Percentiles rank a stretch among this genome's conserved stretches.
Evolutionary conservation across 2,329 filamentous ascomycete species (phyloP).

Genomic region (Nothophoma quercina): DNA sequence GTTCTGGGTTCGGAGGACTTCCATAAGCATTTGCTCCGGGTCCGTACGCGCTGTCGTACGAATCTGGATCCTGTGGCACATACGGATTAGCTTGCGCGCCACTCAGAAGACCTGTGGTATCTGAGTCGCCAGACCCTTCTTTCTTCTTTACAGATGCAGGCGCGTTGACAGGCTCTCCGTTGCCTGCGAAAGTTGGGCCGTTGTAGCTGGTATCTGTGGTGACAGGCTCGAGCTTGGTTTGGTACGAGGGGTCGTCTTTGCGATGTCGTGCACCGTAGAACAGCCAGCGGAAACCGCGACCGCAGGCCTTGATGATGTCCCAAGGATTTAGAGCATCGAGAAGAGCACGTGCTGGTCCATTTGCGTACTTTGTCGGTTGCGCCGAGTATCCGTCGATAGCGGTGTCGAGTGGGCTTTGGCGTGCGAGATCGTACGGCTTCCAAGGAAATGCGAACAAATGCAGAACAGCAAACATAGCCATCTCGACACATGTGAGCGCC

Average conservation of each 20-base stretch:
- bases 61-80: constrained; percentile 8
- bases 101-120: constrained; percentile 32
- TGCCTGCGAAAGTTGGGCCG: constrained; percentile 35
- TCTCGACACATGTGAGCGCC: constrained; percentile 81
- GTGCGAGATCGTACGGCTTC: constrained; percentile 66
- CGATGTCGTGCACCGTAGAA: constrained; percentile 74
- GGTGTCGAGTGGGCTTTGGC: constrained; percentile 32
- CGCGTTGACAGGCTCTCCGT: constrained; percentile 24
- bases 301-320: constrained; percentile 83
- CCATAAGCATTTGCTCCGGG: constrained; percentile 5
- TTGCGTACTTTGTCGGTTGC: constrained; percentile 58
- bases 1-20: constrained; percentile 24
- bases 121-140: constrained; percentile 37
- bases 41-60: constrained; percentile 20
- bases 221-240: constrained; percentile 29
- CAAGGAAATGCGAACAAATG: constrained; percentile 86
- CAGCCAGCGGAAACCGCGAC: constrained; percentile 80
- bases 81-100: constrained; percentile 38
- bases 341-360: constrained; percentile 71
- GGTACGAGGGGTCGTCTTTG: constrained; percentile 53
- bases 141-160: constrained; percentile 15
- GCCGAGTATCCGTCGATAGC: constrained; percentile 18
- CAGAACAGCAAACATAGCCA: constrained; percentile 79
- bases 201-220: constrained; percentile 26
- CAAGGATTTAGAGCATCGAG: constrained; percentile 78